Conservation (phyloP, 2,329 filamentous ascomycete genomes). For the Pestalotiopsis sp. region DNA sequence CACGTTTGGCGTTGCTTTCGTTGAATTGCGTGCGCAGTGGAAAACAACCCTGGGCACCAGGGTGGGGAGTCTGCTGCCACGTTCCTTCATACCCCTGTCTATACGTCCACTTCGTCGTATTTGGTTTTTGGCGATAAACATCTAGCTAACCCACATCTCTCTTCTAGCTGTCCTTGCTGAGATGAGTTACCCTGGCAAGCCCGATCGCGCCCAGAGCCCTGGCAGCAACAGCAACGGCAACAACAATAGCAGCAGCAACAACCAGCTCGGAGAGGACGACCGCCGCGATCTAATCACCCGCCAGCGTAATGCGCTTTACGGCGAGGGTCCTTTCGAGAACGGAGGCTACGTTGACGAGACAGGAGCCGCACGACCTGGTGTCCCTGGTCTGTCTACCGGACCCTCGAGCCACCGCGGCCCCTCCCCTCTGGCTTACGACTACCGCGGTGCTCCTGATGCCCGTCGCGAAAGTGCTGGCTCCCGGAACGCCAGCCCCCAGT, state of each 20-base stretch:
- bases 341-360: slow-evolving; percentile 71
- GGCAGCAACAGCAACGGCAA: slow-evolving; percentile 42
- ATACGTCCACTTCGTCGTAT: neutral
- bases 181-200: slow-evolving; percentile 63
- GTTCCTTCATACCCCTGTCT: neutral
- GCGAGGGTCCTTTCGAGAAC: slow-evolving; percentile 71
- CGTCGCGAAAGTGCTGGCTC: slow-evolving; percentile 55
- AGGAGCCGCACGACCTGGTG: slow-evolving; percentile 63
- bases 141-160: slow-evolving; percentile 25
- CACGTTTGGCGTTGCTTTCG: slow-evolving; percentile 9
- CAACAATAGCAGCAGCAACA: neutral
- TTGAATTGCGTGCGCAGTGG: slow-evolving; percentile 7
- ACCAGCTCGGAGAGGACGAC: slow-evolving; percentile 82
- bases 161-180: slow-evolving; percentile 55
- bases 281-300: slow-evolving; percentile 94
- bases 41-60: neutral
- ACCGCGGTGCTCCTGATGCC: slow-evolving; percentile 43
- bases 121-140: slow-evolving; percentile 27
- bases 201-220: slow-evolving; percentile 83
- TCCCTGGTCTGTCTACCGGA: slow-evolving; percentile 66
- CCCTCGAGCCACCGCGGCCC: slow-evolving; percentile 70
- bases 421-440: slow-evolving; percentile 80
- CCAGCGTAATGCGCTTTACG: slow-evolving; percentile 92
- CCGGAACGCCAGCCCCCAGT: slow-evolving; percentile 80
- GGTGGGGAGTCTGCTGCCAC: neutral